These are phyloP conservation scores for Umbelopsis ramanniana DNA, from an alignment of 192 early-diverging fungal species.

Conservation along the genomic window DNA sequence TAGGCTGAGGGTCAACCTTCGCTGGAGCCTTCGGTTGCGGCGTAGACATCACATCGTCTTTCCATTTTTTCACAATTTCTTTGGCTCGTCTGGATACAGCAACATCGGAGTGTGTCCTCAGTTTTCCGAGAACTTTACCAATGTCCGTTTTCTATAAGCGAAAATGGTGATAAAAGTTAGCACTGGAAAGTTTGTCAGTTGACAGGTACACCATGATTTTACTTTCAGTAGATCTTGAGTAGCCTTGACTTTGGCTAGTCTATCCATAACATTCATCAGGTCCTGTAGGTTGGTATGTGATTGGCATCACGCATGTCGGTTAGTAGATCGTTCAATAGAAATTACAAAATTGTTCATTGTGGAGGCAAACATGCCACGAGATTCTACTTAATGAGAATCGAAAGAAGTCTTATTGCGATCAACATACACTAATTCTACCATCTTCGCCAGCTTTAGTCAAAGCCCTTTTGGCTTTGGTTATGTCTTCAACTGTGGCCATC, in stretches of 20 bases:
- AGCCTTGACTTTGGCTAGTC: constrained; percentile 49
- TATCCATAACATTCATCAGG: constrained; percentile 49
- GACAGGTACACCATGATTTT: background rate
- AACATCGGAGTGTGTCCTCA: constrained; percentile 65
- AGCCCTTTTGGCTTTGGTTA: constrained; percentile 14
- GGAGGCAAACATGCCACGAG: background rate
- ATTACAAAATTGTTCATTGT: background rate
- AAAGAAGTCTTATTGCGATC: background rate
- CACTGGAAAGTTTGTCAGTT: background rate
- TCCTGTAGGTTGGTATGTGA: constrained; percentile 34
- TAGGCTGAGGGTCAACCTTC: constrained; percentile 9
- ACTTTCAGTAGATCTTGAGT: constrained; percentile 62
- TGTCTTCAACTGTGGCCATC: constrained; percentile 11
- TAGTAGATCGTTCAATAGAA: background rate
- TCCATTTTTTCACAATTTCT: constrained; percentile 84
- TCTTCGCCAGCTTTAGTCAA: constrained; percentile 14
- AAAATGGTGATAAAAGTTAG: background rate
- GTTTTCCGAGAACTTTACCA: constrained; percentile 76
- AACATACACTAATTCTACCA: constrained; percentile 22
- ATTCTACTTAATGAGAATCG: too few relatives aligned
- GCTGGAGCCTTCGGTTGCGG: background rate
- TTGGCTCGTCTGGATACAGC: constrained; percentile 67
- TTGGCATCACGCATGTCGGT: background rate
- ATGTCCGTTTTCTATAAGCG: constrained; percentile 71
- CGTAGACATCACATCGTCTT: constrained; percentile 56